Base-by-base conservation (phyloP, 768 basidiomycete genomes). In the Holtermannia corniformis region DNA sequence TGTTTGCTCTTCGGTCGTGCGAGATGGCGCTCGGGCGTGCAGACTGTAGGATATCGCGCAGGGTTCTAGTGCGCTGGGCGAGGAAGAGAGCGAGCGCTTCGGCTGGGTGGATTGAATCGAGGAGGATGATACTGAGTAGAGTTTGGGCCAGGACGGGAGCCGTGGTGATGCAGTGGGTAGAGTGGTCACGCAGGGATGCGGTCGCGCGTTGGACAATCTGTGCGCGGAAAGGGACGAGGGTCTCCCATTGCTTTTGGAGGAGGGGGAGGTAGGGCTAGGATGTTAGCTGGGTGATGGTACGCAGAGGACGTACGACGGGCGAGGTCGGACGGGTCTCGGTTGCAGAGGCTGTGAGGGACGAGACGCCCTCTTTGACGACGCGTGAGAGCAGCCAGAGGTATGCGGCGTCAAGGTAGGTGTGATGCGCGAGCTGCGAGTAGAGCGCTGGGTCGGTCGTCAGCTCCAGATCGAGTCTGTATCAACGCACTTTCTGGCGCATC, bases 201-300 rank as follows among this genome's bases (percentile, higher is more conserved):
- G 83, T 88, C n/a, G 91, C 86, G 63, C 82, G 84, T 60, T 91
- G 86, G 20, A 86, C 80, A 57, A 96, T 92, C 64, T 93, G 90
- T 0, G 83, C 76, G 42, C 89, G 83, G 66, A 93, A 89, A 59
- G 86, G 87, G 3, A 82, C 81, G 5, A 96, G 81, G 0, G 81
- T 78, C 52, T 93, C 92, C 92, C 91, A 96, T 72, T 96, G 92
- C 28, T 88, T 83, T 59, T 89, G 85, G 2, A 89, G 81, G 3
- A 96, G 75, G 23, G 91, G 88, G 59, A 92, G 85, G 72, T 91
- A 87, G 44, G 81, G 80, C 89, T 91, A 63, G 4, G 16, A 14
- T 1, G 13, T 48, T 20, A 45, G 44, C 2, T 43, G 37, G 55
- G 19, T 19, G 20, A 26, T 73, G 79, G 46, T 62, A 86, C 21